phyloP scores from a whole-genome alignment of 163 green algal species.

The Chlorella variabilis region DNA sequence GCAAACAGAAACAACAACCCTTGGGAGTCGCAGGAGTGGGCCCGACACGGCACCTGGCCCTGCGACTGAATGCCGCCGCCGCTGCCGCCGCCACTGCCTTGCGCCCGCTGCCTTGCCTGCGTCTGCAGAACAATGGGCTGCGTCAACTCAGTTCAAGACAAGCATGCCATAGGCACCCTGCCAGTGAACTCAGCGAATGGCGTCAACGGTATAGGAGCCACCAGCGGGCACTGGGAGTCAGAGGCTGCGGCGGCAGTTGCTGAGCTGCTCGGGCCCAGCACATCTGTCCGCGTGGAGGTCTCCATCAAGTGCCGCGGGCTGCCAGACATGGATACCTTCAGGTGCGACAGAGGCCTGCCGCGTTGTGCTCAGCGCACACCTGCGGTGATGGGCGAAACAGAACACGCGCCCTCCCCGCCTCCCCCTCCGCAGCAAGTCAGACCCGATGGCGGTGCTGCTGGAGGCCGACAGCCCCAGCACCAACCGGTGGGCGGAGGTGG shows the following conservation, averaged over 20 bases:
- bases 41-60: no score
- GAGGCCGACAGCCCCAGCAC: not conserved
- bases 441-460: constrained; percentile 44
- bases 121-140: constrained; percentile 3
- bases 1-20: no score
- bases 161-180: not conserved
- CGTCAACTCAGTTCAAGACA: constrained; percentile 20
- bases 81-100: no score
- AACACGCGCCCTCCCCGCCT: no score
- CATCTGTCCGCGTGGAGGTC: not conserved
- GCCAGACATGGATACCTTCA: constrained; percentile 17
- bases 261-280: constrained; percentile 6
- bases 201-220: not conserved
- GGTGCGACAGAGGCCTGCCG: constrained; percentile 1
- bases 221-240: constrained; percentile 2
- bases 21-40: no score
- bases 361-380: no score
- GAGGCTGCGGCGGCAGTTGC: constrained; percentile 22
- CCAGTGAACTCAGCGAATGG: no score
- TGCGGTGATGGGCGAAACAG: no score
- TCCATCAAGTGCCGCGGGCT: constrained; percentile 14
- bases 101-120: no score
- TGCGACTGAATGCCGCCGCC: no score
- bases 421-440: constrained; percentile 3
- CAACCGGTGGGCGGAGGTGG: constrained; percentile 27